Percentiles rank a stretch among this genome's conserved stretches.
phyloP scores from a whole-genome alignment of 2,329 filamentous ascomycete species.

The Fusarium veterinarium region DNA sequence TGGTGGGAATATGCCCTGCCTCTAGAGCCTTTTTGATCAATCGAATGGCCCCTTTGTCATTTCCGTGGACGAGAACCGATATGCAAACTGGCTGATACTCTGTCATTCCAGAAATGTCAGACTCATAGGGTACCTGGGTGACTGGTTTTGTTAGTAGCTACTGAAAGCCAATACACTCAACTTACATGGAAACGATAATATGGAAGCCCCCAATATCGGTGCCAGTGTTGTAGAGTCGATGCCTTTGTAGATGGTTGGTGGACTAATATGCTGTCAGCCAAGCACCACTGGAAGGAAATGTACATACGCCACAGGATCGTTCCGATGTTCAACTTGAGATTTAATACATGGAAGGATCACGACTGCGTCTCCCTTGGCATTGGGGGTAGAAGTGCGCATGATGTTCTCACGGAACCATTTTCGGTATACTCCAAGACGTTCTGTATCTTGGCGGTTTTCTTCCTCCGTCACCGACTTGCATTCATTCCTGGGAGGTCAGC shows the following conservation, averaged over 20 bases:
- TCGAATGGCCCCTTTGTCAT: constrained; percentile 44
- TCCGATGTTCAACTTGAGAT: constrained; percentile 40
- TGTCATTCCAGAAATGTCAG: constrained; percentile 41
- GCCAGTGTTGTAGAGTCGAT: constrained; percentile 46
- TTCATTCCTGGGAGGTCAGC: constrained; percentile 32
- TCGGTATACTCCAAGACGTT: constrained; percentile 45
- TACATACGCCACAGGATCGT: constrained; percentile 44
- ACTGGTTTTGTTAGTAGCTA: constrained; percentile 40
- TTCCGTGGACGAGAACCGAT: constrained; percentile 46
- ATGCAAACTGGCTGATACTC: constrained; percentile 49
- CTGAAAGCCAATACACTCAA: background rate
- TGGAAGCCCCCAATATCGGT: constrained; percentile 46
- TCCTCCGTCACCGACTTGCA: constrained; percentile 25
- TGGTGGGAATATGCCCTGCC: constrained; percentile 43
- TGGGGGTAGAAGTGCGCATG: constrained; percentile 30
- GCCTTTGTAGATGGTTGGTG: constrained; percentile 41
- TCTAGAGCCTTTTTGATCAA: constrained; percentile 46
- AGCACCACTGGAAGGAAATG: constrained; percentile 4
- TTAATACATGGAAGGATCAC: constrained; percentile 46
- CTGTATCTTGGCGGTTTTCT: constrained; percentile 16
- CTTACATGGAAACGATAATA: constrained; percentile 52
- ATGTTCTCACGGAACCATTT: constrained; percentile 49
- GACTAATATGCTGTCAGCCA: constrained; percentile 40
- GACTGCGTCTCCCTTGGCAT: constrained; percentile 36
- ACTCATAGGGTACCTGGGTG: constrained; percentile 47